phyloP scores from a whole-genome alignment of 768 basidiomycete species.

The Cystobasidium ongulense region DNA sequence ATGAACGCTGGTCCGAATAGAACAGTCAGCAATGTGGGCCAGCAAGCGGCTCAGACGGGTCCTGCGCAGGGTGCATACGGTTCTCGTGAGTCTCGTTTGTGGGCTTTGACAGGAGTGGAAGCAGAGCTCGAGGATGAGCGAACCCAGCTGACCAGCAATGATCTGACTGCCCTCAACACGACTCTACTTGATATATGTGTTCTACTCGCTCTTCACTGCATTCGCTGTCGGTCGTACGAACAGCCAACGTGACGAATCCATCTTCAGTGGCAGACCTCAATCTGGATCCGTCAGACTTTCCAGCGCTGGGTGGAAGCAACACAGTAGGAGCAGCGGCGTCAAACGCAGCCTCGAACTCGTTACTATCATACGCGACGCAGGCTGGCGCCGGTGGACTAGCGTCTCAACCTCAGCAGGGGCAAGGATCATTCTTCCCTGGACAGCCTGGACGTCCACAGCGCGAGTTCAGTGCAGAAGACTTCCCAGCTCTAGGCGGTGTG shows the following conservation, averaged over 20 bases:
- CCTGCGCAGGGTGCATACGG: slow-evolving; percentile 14
- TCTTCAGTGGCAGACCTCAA: slow-evolving; percentile 64
- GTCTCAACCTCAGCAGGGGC: slow-evolving; percentile 43
- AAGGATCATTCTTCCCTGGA: slow-evolving; percentile 45
- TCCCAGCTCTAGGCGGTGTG: slow-evolving; percentile 28
- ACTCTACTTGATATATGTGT: not conserved
- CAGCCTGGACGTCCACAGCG: slow-evolving; percentile 48
- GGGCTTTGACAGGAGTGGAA: not conserved
- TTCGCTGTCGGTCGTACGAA: not conserved
- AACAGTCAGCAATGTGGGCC: slow-evolving; percentile 29
- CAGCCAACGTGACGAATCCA: slow-evolving; percentile 22
- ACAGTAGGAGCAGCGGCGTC: slow-evolving; percentile 49
- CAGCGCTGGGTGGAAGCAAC: slow-evolving; percentile 66
- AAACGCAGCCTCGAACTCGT: slow-evolving; percentile 44
- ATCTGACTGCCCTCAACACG: no score
- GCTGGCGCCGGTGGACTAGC: slow-evolving; percentile 56
- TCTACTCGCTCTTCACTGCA: not conserved
- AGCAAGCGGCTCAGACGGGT: slow-evolving; percentile 25
- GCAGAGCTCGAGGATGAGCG: not conserved
- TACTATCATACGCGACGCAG: slow-evolving; percentile 67
- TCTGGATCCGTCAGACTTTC: slow-evolving; percentile 77
- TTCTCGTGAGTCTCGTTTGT: slow-evolving; percentile 5
- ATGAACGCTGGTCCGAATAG: slow-evolving; percentile 29
- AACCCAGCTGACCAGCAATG: not conserved
- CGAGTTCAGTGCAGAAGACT: slow-evolving; percentile 52